phyloP scores from a whole-genome alignment of 2,329 filamentous ascomycete genomes.

The Chalaropsis ovoidea region DNA sequence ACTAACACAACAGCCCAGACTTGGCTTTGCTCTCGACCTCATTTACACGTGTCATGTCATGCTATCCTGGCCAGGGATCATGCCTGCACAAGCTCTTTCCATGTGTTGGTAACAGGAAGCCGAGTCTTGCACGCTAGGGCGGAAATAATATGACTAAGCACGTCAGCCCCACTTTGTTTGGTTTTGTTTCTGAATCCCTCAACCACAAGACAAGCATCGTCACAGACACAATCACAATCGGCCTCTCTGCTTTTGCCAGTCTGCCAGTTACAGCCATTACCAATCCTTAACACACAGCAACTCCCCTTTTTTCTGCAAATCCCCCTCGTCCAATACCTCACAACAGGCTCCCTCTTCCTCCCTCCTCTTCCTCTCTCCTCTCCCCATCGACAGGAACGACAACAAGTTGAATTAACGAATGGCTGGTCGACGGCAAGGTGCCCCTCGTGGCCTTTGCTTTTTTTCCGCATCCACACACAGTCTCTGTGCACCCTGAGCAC shows the following conservation, averaged over 20 bases:
- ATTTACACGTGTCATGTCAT: not conserved
- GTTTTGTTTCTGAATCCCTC: not conserved
- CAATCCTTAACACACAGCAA: not conserved
- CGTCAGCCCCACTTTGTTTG: not conserved
- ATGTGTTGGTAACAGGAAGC: not conserved
- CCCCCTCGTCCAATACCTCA: not conserved
- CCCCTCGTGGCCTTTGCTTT: not conserved
- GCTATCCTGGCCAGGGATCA: not conserved
- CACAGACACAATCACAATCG: not conserved
- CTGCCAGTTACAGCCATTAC: too few relatives aligned
- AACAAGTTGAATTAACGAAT: slow-evolving; percentile 11
- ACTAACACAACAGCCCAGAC: not conserved
- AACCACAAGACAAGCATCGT: not conserved
- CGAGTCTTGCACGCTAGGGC: not conserved
- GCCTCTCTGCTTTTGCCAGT: too few relatives aligned
- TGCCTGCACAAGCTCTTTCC: not conserved
- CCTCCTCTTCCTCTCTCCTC: not conserved
- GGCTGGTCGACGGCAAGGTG: not conserved
- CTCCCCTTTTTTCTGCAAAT: not conserved
- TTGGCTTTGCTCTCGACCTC: not conserved
- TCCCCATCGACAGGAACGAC: not conserved
- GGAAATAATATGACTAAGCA: slow-evolving; percentile 7
- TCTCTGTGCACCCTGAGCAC: not conserved
- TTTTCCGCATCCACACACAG: slow-evolving; percentile 1
- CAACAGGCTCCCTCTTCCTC: not conserved